Evolutionary conservation across 768 basidiomycete species (phyloP).

Genomic region (Rhodotorula kratochvilovae): DNA sequence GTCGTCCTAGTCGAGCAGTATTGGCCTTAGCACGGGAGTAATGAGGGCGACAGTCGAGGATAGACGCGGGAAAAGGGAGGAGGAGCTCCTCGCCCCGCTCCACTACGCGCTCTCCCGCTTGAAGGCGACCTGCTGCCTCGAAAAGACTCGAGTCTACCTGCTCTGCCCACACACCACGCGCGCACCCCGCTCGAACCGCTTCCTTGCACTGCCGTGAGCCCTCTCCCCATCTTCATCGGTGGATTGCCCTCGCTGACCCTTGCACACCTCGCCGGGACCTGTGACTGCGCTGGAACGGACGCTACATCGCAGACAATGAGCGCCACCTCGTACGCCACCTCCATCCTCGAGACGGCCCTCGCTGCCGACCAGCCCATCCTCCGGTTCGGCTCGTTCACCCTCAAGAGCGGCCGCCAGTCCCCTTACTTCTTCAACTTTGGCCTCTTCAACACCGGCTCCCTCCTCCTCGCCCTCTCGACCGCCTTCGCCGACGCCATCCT

Average conservation of each 20-base stretch:
- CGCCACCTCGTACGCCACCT: conserved; percentile 20
- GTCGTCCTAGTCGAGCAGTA: background rate
- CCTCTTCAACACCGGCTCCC: conserved; percentile 73
- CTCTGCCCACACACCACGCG: too few relatives aligned
- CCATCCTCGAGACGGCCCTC: conserved; percentile 44
- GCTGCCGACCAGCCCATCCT: conserved; percentile 47
- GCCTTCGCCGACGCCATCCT: conserved; percentile 81
- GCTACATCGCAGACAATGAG: background rate
- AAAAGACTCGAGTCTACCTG: background rate
- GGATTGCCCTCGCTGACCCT: background rate
- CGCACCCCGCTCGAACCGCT: too few relatives aligned
- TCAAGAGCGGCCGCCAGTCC: conserved; percentile 88
- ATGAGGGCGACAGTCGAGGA: background rate
- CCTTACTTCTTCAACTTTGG: conserved; percentile 99
- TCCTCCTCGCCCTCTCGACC: conserved; percentile 68
- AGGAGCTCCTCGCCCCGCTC: background rate
- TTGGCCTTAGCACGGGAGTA: background rate
- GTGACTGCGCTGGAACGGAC: too few relatives aligned
- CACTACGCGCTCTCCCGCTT: background rate
- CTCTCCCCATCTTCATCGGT: background rate
- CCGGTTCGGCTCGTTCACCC: conserved; percentile 77
- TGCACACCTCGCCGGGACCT: background rate
- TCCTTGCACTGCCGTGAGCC: background rate
- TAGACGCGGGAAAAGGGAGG: background rate
- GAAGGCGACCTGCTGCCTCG: rapidly evolving